Evolutionary conservation across 2,329 filamentous ascomycete genomes (phyloP), one percentile per base, ranked within the genome.

Genomic region (Daldinia eschscholtzii): DNA sequence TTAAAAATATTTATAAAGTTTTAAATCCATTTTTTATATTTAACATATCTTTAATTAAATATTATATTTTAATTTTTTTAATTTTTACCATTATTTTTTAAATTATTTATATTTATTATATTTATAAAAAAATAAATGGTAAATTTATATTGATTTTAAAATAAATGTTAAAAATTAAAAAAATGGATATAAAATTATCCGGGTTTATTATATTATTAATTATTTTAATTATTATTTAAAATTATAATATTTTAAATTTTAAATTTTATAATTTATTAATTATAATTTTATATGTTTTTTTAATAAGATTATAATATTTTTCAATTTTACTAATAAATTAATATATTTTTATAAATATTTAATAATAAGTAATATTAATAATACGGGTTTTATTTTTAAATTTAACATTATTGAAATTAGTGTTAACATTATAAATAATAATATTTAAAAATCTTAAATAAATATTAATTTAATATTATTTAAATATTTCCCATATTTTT

Each of bases 381-480:
- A 48, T 12, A 7, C 13, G 9, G 2, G 26, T 12, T 48, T 48
- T 48, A 48, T 48, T 48, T 3, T 15, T 9, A 15, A 48, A 48
- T 48, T 48, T 28, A 12, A 12, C 9, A n/a, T 48, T 48, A 48
- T 48, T 48, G 26, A 48, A 48, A 7, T 48, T 48, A 4, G 20
- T 48, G 12, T 48, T 48, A 9, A 28, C 15, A 48, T 48, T 48
- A 48, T 48, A 48, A 26, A 12, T 26, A 10, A 48, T 48, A 13
- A 48, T 48, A 48, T 48, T 28, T 4, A 6, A 28, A 12, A 48
- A 26, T 26, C 26, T 48, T 10, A 48, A 28, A 28, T 48, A 48
- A 12, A 28, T 48, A 48, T 48, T 48, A 48, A 48, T 48, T 48
- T 48, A 48, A 48, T 48, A 48, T 48, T 26, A 26, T 42, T 42